phyloP scores from a whole-genome alignment of 495 filamentous ascomycete genomes.

The Neurospora pannonica region DNA sequence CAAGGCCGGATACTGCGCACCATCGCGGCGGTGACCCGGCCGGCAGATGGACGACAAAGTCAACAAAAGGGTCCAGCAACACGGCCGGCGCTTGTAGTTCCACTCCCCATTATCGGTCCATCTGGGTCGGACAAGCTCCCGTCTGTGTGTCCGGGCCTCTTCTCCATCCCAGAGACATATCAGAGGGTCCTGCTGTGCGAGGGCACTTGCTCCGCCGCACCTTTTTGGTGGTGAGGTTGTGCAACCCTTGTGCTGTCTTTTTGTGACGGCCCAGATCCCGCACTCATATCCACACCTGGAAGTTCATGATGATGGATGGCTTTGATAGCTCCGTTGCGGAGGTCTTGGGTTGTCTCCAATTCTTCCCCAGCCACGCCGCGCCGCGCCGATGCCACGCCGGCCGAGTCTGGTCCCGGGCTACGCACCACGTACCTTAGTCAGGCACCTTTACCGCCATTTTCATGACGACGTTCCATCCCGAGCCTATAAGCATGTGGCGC shows the following conservation, averaged over 20 bases:
- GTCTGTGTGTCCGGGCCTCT: neutral
- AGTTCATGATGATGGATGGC: neutral
- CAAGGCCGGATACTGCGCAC: neutral
- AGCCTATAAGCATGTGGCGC: neutral
- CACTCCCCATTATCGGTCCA: neutral
- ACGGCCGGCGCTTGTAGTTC: neutral
- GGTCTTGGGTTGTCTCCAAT: neutral
- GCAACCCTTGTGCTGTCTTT: neutral
- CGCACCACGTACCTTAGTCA: neutral
- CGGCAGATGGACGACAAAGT: neutral
- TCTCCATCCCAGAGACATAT: neutral
- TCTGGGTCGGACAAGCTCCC: neutral
- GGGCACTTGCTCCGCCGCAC: neutral
- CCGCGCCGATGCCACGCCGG: neutral
- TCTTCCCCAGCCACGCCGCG: neutral
- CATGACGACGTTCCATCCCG: neutral
- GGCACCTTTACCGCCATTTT: neutral
- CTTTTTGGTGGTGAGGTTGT: neutral
- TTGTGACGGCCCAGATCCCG: neutral
- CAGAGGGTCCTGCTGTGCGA: neutral
- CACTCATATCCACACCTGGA: neutral
- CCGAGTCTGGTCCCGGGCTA: neutral
- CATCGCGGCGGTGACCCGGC: neutral
- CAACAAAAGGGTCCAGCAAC: neutral
- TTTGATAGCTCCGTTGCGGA: neutral